Percentiles rank a stretch among this genome's conserved stretches.
Conservation (phyloP, 2,329 filamentous ascomycete genomes). For the Calonectria naviculata region DNA sequence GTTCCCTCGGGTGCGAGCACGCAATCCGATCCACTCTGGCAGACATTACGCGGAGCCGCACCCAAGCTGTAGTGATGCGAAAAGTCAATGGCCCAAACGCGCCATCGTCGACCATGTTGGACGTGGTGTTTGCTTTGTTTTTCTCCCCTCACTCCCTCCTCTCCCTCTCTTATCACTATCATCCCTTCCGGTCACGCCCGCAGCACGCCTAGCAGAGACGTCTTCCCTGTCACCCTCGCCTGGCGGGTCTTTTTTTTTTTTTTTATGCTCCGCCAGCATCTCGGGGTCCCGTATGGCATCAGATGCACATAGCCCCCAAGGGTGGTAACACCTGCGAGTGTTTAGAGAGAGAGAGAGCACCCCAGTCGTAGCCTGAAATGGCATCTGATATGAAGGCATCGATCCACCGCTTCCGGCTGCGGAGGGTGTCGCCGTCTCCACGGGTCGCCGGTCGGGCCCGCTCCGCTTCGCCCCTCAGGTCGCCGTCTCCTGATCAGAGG, state of each 20-base stretch:
- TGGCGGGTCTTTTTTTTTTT: not conserved
- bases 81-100: not conserved
- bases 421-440: slow-evolving; percentile 39
- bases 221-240: not conserved
- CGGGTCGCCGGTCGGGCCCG: slow-evolving; percentile 37
- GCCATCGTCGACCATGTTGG: not conserved
- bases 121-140: slow-evolving; percentile 3
- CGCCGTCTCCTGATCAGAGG: slow-evolving; percentile 30
- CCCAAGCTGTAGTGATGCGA: not conserved
- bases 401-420: slow-evolving; percentile 40
- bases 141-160: not conserved
- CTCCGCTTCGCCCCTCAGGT: slow-evolving; percentile 40
- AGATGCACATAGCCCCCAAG: not conserved
- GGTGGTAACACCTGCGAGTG: not conserved
- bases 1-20: slow-evolving; percentile 29
- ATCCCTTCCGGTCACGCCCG: not conserved
- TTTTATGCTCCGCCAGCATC: not conserved
- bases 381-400: slow-evolving; percentile 42
- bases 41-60: slow-evolving; percentile 27
- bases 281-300: slow-evolving; percentile 1
- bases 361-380: slow-evolving; percentile 30
- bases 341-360: slow-evolving; percentile 1
- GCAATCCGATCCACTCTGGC: slow-evolving; percentile 38
- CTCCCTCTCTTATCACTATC: not conserved
- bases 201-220: not conserved